Evolutionary conservation across 352 stramenopile genomes (phyloP), one percentile per base, ranked within the genome.

Genomic region (Phytophthora palmivora): DNA sequence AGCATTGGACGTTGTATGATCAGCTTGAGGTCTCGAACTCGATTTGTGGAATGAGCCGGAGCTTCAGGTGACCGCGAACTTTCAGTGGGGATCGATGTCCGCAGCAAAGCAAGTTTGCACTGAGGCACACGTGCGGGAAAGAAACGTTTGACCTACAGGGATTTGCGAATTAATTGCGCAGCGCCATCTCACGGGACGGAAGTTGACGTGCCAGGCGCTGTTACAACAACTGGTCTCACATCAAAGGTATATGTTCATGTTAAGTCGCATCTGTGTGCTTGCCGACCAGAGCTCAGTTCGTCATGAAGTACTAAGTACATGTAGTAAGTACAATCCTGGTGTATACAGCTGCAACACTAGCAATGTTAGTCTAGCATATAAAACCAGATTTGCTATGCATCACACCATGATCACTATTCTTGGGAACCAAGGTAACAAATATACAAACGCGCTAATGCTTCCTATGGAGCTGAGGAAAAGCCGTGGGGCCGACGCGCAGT

Each of bases 381-480:
- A n/a, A n/a, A n/a, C n/a, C n/a, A n/a, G n/a, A n/a, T n/a, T n/a
- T n/a, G n/a, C n/a, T n/a, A n/a, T n/a, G n/a, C n/a, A n/a, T n/a
- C n/a, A n/a, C n/a, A n/a, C n/a, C n/a, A n/a, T n/a, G 24, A 28
- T 28, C 24, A 49, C 24, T 52, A 52, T 52, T 52, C 26, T 52
- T 52, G 24, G 44, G 44, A 14, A 38, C n/a, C 22, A 16, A 33
- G 4, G 33, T 19, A 8, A 16, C 19, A 9, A 33, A 47, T 18
- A 46, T 56, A 56, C n/a, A 39, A n/a, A n/a, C n/a, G 9, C 5
- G 8, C 12, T 89, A 70, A 37, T 87, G 14, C 72, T 78, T 11
- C 44, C 62, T 4, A 70, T 87, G 48, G 78, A 76, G n/a, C n/a
- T 82, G 50, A 69, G 80, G 6, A 76, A 76, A 47, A 71, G 54